Evolutionary conservation across 352 stramenopile genomes (phyloP).

Genomic region (Blastocystis sp.): DNA sequence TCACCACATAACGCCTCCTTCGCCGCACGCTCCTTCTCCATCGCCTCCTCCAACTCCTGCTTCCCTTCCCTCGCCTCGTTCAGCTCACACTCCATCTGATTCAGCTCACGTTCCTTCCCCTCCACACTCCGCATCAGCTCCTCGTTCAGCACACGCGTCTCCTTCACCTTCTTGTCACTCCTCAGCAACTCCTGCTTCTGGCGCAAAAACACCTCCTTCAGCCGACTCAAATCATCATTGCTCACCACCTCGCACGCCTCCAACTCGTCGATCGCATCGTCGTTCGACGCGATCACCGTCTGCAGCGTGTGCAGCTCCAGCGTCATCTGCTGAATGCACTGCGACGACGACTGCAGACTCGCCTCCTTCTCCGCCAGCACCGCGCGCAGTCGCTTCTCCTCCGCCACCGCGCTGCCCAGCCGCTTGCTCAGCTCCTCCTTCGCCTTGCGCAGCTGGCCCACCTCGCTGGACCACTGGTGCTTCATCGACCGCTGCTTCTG

Average conservation of each 20-base stretch:
- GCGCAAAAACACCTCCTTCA: not conserved
- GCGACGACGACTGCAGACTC: not conserved
- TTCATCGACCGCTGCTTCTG: conserved; percentile 17
- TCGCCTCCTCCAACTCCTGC: not conserved
- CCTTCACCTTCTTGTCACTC: not conserved
- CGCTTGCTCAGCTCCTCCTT: not conserved
- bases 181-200: not conserved
- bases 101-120: not conserved
- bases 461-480: not conserved
- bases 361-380: not conserved
- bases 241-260: not conserved
- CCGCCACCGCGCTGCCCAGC: not conserved
- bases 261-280: conserved; percentile 16
- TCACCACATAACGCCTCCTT: not conserved
- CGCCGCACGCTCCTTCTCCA: not conserved
- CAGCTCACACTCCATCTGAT: not conserved
- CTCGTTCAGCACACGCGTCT: not conserved
- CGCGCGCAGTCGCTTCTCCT: not conserved
- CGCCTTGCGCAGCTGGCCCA: not conserved
- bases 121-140: conserved; percentile 7
- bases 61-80: not conserved
- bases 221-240: not conserved
- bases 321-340: conserved; percentile 26
- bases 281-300: conserved; percentile 5
- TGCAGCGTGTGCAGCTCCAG: conserved; percentile 24